Conservation (phyloP, 2,329 filamentous ascomycete species). For the Hortaea werneckii region DNA sequence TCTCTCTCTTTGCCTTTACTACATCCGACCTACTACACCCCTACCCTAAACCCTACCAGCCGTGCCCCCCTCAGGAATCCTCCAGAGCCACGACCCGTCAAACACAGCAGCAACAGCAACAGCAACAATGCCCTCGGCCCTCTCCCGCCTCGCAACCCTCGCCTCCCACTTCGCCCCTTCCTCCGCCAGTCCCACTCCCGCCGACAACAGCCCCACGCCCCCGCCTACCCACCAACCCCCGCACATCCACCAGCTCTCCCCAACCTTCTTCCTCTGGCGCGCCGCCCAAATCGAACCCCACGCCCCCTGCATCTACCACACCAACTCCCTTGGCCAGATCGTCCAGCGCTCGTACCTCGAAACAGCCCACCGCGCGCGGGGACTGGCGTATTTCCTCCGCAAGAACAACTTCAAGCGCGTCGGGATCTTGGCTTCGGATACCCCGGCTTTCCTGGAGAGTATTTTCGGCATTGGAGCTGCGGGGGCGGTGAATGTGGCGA, state of each 20-base stretch:
- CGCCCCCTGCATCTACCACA: constrained; percentile 67
- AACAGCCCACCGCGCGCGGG: constrained; percentile 74
- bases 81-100: no score
- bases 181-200: constrained; percentile 15
- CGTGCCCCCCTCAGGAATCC: no score
- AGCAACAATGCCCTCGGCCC: constrained; percentile 50
- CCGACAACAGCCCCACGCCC: constrained; percentile 6
- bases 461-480: constrained; percentile 81
- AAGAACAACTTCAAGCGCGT: constrained; percentile 66
- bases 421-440: constrained; percentile 83
- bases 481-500: constrained; percentile 64
- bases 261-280: constrained; percentile 76
- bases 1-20: no score
- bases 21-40: no score
- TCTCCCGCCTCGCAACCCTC: constrained; percentile 51
- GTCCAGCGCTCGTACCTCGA: constrained; percentile 70
- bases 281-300: constrained; percentile 82
- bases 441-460: constrained; percentile 82
- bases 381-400: constrained; percentile 76
- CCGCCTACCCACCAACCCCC: constrained; percentile 30
- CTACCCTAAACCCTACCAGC: no score
- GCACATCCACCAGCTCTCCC: constrained; percentile 70
- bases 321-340: constrained; percentile 64
- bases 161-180: constrained; percentile 29
- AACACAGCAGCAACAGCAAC: no score